A percentile compares a stretch with the other conserved stretches of the same genome.
These are phyloP conservation scores for Aspergillus sp. DNA, from an alignment of 2,329 filamentous ascomycete genomes.

Conservation along the genomic window DNA sequence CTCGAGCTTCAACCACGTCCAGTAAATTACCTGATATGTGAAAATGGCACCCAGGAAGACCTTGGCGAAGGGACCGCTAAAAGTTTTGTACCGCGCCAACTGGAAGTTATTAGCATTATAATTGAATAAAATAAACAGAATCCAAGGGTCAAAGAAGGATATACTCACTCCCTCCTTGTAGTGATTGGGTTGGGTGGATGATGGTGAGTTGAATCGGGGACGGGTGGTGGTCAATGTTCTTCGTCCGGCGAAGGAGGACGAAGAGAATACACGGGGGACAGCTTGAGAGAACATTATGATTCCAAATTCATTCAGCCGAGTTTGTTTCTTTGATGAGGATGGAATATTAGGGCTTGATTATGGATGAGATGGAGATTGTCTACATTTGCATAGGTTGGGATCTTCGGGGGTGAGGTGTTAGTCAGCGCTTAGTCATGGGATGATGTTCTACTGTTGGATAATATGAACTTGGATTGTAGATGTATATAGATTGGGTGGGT, in stretches of 20 bases:
- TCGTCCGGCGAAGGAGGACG: not conserved
- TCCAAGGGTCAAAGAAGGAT: not conserved
- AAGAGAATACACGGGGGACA: not conserved
- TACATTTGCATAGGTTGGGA: too few relatives aligned
- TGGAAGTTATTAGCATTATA: conserved; percentile 10
- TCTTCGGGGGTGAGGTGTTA: too few relatives aligned
- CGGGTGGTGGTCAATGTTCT: conserved; percentile 12
- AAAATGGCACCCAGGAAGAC: conserved; percentile 45
- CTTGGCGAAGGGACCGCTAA: conserved; percentile 42
- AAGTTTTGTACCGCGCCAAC: conserved; percentile 36
- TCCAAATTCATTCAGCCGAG: not conserved
- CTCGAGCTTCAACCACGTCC: conserved; percentile 45
- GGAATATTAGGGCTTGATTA: too few relatives aligned
- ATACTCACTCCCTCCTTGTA: conserved; percentile 28
- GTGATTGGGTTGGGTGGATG: conserved; percentile 5
- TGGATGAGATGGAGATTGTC: too few relatives aligned
- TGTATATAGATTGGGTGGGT: too few relatives aligned
- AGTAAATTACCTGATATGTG: conserved; percentile 46
- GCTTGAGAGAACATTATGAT: conserved; percentile 4
- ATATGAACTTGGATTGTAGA: too few relatives aligned
- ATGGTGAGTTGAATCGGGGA: conserved; percentile 1
- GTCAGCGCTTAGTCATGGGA: too few relatives aligned
- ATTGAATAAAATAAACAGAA: too few relatives aligned
- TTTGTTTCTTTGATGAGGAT: not conserved
- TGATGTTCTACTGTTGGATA: too few relatives aligned